A percentile compares a stretch with the other conserved stretches of the same genome.
Conservation (phyloP, 495 filamentous ascomycete species). For the Xylaria cubensis region DNA sequence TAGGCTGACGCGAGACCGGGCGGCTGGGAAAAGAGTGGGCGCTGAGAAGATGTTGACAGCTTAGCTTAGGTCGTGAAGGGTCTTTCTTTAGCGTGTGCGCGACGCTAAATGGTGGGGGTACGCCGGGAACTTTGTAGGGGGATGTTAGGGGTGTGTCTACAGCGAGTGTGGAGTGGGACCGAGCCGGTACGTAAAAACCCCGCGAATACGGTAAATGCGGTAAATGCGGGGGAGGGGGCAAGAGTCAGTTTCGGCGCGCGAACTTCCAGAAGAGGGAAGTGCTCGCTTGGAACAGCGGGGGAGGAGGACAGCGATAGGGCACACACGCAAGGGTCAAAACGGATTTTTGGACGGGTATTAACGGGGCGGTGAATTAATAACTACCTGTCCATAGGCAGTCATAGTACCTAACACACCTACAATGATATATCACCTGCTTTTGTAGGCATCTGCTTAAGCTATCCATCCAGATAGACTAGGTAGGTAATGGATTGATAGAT, state of each 20-base stretch:
- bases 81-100: slow-evolving; percentile 1
- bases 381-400: background rate
- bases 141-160: background rate
- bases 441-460: slow-evolving; percentile 7
- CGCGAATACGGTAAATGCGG: slow-evolving; percentile 2
- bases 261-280: slow-evolving; percentile 17
- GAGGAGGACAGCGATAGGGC: background rate
- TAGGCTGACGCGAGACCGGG: slow-evolving; percentile 30
- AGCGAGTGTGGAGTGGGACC: background rate
- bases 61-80: background rate
- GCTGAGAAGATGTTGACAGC: slow-evolving; percentile 1
- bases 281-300: background rate
- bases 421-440: slow-evolving; percentile 6
- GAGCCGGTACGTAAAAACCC: slow-evolving; percentile 9
- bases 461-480: background rate
- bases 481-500: background rate
- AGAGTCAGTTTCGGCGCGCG: background rate
- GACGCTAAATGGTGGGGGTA: slow-evolving; percentile 4
- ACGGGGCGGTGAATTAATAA: background rate
- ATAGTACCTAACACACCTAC: background rate
- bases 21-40: slow-evolving; percentile 19
- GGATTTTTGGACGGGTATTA: background rate
- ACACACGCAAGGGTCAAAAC: background rate
- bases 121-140: background rate
- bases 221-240: slow-evolving; percentile 22